A percentile compares a stretch with the other conserved stretches of the same genome.
Conservation (phyloP, 2,329 filamentous ascomycete species). For the Trichoderma harzianum region DNA sequence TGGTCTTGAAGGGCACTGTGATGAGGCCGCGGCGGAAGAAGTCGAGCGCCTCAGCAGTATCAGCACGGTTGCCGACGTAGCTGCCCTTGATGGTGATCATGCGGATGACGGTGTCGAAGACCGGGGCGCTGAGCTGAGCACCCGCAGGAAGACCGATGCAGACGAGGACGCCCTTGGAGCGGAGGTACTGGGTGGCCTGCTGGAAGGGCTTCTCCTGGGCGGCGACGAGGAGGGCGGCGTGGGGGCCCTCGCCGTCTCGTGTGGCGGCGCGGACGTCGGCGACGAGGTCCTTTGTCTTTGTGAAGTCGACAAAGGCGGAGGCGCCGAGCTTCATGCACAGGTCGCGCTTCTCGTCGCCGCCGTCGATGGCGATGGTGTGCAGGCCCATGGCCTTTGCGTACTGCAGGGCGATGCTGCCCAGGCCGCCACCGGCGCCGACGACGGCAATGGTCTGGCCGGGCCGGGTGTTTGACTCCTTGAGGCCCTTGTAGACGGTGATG, state of each 20-base stretch:
- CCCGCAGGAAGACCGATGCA: constrained; percentile 85
- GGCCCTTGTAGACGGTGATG: constrained; percentile 86
- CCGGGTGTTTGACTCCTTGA: constrained; percentile 75
- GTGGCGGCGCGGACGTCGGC: constrained; percentile 80
- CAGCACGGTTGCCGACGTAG: constrained; percentile 90
- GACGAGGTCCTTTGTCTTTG: constrained; percentile 70
- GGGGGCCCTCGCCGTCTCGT: constrained; percentile 75
- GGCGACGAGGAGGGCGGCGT: constrained; percentile 83
- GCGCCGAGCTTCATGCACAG: constrained; percentile 71
- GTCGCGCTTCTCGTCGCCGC: constrained; percentile 73
- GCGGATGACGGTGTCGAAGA: constrained; percentile 82
- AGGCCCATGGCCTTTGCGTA: constrained; percentile 92
- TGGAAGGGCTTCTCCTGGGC: constrained; percentile 92
- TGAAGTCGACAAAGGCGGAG: constrained; percentile 75
- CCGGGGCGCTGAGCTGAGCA: constrained; percentile 76
- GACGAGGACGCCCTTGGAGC: constrained; percentile 75
- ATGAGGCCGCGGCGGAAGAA: constrained; percentile 84
- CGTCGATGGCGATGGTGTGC: constrained; percentile 75
- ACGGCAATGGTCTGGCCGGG: constrained; percentile 79
- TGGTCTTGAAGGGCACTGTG: constrained; percentile 80
- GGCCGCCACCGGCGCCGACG: constrained; percentile 80
- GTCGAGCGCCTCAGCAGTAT: constrained; percentile 84
- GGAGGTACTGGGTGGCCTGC: constrained; percentile 85
- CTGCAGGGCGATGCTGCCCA: constrained; percentile 76
- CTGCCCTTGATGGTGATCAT: constrained; percentile 92